Evolutionary conservation across 495 filamentous ascomycete genomes (phyloP), one percentile per base, ranked within the genome.

Genomic region (Daldinia caldariorum): DNA sequence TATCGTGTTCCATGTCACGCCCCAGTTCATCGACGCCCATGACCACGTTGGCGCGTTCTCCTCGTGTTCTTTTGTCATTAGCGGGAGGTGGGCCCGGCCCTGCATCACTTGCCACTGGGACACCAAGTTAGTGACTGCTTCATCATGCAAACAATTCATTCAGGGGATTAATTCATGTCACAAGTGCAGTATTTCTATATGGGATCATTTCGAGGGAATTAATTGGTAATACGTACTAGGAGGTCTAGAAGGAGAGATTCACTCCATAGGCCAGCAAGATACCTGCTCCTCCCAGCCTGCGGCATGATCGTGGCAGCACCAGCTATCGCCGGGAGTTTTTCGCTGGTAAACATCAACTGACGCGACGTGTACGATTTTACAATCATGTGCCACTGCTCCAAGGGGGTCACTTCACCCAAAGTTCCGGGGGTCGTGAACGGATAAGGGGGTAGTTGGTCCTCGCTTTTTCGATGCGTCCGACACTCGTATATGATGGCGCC

Each of bases 231-330:
- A 47, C 43, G 9, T 47, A 47, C 43, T 18, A 63, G 53, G 8
- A 69, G 66, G n/a, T 69, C 66, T 16, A 69, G 38, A 1, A 72
- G 72, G 26, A 77, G 39, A n/a, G 63, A 71, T 34, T 74, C 72
- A 58, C 63, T 72, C 74, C 74, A 77, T 16, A 67, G 37, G 12
- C 74, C 74, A 3, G 72, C 72, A 13, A 62, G 53, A 38, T 77
- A 77, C 34, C 31, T 37, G 39, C 58, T 67, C 2, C 66, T 74
- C 67, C 41, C 22, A 5, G 37, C 31, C 29, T 69, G 62, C 4
- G 45, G 63, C 66, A 75, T 71, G 14, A 69, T 71, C 13, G 65
- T 63, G 1, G 72, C 43, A 22, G 43, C 43, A 20, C 43, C 16
- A 9, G 43, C 43, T 47, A 47, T 47, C 2, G 43, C 43, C 72